phyloP scores from a whole-genome alignment of 1,284 basidiomycete species.

The Phylloboletellus chloephorus region DNA sequence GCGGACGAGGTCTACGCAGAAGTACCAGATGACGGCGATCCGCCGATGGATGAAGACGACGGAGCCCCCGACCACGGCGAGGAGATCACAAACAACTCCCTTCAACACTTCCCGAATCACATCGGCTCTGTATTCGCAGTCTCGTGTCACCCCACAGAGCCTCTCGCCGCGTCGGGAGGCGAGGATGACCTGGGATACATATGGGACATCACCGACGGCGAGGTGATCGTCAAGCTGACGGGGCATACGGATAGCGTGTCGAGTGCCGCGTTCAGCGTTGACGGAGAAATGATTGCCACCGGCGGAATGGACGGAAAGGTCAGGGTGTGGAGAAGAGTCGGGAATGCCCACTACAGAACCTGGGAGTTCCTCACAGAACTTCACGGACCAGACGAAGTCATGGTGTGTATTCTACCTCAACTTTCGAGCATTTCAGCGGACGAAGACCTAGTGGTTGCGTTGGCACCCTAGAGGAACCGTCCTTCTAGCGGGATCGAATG shows the following conservation, averaged over 20 bases:
- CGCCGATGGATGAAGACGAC: constrained; percentile 73
- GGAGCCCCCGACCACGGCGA: constrained; percentile 39
- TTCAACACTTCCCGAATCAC: constrained; percentile 63
- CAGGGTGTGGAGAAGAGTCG: constrained; percentile 83
- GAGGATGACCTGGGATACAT: constrained; percentile 95
- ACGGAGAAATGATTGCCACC: constrained; percentile 90
- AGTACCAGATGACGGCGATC: constrained; percentile 62
- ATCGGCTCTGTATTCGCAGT: constrained; percentile 81
- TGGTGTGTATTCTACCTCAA: constrained; percentile 49
- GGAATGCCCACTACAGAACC: constrained; percentile 62
- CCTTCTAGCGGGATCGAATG: constrained; percentile 87
- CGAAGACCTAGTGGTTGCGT: constrained; percentile 66
- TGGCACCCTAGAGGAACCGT: constrained; percentile 96
- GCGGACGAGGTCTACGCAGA: constrained; percentile 60
- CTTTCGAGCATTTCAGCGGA: background rate
- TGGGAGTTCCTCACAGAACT: constrained; percentile 95
- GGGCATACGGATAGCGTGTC: constrained; percentile 94
- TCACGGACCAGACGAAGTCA: constrained; percentile 92
- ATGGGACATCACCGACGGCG: constrained; percentile 84
- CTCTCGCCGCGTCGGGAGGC: constrained; percentile 86
- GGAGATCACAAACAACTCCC: constrained; percentile 51
- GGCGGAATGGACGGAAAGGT: constrained; percentile 98
- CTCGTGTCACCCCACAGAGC: constrained; percentile 79
- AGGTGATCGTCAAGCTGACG: constrained; percentile 76
- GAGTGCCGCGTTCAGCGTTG: constrained; percentile 72